Evolutionary conservation across 768 basidiomycete genomes (phyloP), one percentile per base, ranked within the genome.

Genomic region (Panellus pusillus): DNA sequence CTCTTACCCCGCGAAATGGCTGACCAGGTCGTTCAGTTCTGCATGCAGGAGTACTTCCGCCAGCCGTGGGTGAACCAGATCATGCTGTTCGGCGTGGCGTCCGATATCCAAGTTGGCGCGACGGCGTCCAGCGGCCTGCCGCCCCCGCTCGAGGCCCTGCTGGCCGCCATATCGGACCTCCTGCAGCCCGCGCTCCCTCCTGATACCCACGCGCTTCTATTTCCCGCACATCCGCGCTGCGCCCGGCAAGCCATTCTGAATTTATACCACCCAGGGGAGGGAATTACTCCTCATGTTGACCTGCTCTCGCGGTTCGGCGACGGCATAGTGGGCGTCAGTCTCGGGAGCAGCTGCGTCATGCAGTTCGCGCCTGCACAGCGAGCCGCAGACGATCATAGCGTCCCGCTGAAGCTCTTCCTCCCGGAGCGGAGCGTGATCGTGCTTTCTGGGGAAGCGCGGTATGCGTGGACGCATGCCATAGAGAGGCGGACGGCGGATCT

Each of bases 201-300:
- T 2, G 66, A 73, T 24, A 78, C 75, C 0, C 77, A 86, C 57
- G 62, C 68, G 7, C 73, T 90, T 17, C 74, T 92, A 19, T 92
- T 92, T 62, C 85, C 87, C 1, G 54, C 56, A 6, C 60, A 64
- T 40, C 70, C 77, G 28, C 67, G 70, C 20, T 65, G 63, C 40
- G 86, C 90, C 0, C 79, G 92, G 24, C 94, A 98, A 65, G 90
- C 84, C 1, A 98, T 98, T 51, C 61, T 98, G 47, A 98, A 98
- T 66, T 74, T 94, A 1, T 98, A 98, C 67, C 72, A 73, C 18
- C 91, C 93, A 0, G 95, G 95, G 7, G 84, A 93, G 66, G 95
- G 95, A 11, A 98, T 98, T 60, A 74, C 84, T 0, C 80, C 91
- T 0, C 95, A 98, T 61, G 80, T 98, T 39, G 95, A 98, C 65